Percentiles rank a stretch among this genome's conserved stretches.
Conservation (phyloP, 192 early-diverging fungal genomes). For the Backusella mclennaniae region DNA sequence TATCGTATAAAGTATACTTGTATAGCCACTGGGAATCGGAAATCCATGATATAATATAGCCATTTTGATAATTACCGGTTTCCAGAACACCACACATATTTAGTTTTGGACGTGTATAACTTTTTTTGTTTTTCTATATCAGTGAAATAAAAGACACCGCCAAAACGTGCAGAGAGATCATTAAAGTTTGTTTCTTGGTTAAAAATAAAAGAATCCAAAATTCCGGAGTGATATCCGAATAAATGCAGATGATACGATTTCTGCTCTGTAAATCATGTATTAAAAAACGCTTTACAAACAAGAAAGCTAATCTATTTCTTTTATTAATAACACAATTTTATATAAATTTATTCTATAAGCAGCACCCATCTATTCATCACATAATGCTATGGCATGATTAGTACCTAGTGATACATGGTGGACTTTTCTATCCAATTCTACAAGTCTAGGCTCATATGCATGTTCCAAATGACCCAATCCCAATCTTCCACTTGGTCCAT, state of each 20-base stretch:
- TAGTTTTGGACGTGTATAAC: not conserved
- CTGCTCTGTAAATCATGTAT: not conserved
- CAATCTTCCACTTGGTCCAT: constrained; percentile 30
- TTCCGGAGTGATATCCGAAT: not conserved
- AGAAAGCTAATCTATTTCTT: not conserved
- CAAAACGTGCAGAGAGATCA: not conserved
- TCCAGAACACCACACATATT: not conserved
- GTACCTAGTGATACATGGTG: constrained; percentile 26
- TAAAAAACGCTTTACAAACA: not conserved
- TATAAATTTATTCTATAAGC: too few species aligned
- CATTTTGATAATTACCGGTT: not conserved
- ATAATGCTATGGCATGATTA: constrained; percentile 28
- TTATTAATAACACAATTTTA: not conserved
- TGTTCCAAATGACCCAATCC: constrained; percentile 35
- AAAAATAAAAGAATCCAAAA: not conserved
- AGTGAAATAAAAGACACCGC: not conserved
- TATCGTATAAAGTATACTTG: not conserved
- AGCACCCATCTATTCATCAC: not conserved
- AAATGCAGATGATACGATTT: not conserved
- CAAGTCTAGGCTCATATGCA: constrained; percentile 27
- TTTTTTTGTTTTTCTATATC: too few species aligned
- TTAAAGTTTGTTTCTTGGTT: not conserved
- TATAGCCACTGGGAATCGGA: not conserved
- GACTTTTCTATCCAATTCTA: constrained; percentile 21
- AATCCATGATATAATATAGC: not conserved